Percentiles rank a stretch among this genome's conserved stretches.
phyloP scores from a whole-genome alignment of 805 yeast genomes.

The Brettanomyces nanus region DNA sequence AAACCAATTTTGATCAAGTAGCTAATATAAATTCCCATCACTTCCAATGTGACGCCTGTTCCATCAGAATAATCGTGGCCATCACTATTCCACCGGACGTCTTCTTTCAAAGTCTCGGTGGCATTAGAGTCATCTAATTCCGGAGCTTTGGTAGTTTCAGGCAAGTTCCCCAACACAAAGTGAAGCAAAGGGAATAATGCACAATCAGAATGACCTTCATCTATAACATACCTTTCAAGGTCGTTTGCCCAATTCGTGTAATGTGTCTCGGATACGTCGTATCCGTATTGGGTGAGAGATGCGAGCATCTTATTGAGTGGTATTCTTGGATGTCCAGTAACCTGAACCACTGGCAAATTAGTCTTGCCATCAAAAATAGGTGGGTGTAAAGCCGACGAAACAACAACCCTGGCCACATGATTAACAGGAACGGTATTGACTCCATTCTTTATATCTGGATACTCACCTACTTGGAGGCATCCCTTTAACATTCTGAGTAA shows the following conservation, averaged over 20 bases:
- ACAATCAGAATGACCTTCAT: constrained; percentile 55
- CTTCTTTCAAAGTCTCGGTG: constrained; percentile 53
- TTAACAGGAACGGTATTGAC: constrained; percentile 98
- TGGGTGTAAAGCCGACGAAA: constrained; percentile 75
- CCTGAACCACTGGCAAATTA: constrained; percentile 68
- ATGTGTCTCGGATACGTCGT: constrained; percentile 48
- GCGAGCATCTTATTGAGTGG: constrained; percentile 68
- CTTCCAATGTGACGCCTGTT: constrained; percentile 59
- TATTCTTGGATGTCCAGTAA: constrained; percentile 95
- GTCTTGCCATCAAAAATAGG: constrained; percentile 40
- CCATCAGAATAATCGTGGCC: constrained; percentile 65
- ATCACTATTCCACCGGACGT: constrained; percentile 36
- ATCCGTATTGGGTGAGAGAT: constrained; percentile 63
- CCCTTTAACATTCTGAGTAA: constrained; percentile 92
- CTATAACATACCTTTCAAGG: constrained; percentile 71
- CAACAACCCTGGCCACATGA: constrained; percentile 89
- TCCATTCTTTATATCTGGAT: constrained; percentile 78
- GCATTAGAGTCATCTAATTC: constrained; percentile 89
- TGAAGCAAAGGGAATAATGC: constrained; percentile 92
- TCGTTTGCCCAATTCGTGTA: constrained; percentile 74
- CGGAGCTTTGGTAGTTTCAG: constrained; percentile 88
- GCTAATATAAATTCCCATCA: constrained; percentile 69
- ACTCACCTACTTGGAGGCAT: constrained; percentile 75
- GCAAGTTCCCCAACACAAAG: constrained; percentile 88
- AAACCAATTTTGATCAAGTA: constrained; percentile 78